A percentile compares a stretch with the other conserved stretches of the same genome.
These are phyloP conservation scores for Pseudomassariella vexata DNA, from an alignment of 2,329 filamentous ascomycete genomes.

Conservation along the genomic window DNA sequence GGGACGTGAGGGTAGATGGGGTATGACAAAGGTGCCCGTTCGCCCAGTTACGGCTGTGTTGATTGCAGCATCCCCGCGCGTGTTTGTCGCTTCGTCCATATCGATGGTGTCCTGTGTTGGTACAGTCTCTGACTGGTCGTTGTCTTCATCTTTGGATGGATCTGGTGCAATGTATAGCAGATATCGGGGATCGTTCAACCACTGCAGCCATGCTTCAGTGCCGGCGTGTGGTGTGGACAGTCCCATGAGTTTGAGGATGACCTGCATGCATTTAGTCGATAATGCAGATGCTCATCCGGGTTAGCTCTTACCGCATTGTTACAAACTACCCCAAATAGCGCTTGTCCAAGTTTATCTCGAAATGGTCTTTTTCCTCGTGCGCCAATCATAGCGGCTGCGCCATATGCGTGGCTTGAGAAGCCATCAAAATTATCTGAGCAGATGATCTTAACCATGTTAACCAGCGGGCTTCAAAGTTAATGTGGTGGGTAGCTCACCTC, in stretches of 20 bases:
- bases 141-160: neutral
- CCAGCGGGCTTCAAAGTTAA: no score
- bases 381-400: slow-evolving; percentile 5
- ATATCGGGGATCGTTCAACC: slow-evolving; percentile 3
- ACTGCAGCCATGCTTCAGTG: slow-evolving; percentile 4
- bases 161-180: slow-evolving; percentile 4
- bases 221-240: slow-evolving; percentile 1
- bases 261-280: neutral
- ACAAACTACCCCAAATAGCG: slow-evolving; percentile 3
- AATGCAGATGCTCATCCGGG: no score
- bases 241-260: slow-evolving; percentile 3
- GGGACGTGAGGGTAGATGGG: neutral
- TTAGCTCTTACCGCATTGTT: slow-evolving; percentile 6
- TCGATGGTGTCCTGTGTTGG: no score
- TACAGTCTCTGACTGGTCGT: slow-evolving; percentile 1
- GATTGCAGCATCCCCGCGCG: slow-evolving; percentile 1
- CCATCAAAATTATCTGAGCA: slow-evolving; percentile 1
- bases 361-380: slow-evolving; percentile 2
- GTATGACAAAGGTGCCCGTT: slow-evolving; percentile 1
- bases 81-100: neutral
- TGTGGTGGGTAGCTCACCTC: no score
- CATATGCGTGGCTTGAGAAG: slow-evolving; percentile 3
- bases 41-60: neutral
- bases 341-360: slow-evolving; percentile 3
- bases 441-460: no score